Evolutionary conservation across 352 stramenopile species (phyloP).

Genomic region (Pythium grandisporangium): DNA sequence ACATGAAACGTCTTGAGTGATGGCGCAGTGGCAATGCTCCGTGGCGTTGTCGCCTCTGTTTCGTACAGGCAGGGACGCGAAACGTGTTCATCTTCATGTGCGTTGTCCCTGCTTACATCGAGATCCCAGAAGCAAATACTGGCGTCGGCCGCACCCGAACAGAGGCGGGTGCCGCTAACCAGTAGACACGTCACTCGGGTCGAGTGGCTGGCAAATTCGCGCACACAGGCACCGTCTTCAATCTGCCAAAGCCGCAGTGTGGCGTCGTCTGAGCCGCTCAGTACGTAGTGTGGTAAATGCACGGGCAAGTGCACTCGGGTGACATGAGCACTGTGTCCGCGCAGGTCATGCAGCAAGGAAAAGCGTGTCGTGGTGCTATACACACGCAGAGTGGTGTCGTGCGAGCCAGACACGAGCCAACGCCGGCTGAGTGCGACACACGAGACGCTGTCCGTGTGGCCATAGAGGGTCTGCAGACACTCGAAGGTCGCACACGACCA

Average conservation of each 20-base stretch:
- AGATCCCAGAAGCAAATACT: constrained; percentile 51
- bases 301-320: constrained; percentile 33
- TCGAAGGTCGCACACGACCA: constrained; percentile 44
- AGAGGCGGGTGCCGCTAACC: constrained; percentile 15
- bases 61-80: no score
- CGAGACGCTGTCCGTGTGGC: constrained; percentile 54
- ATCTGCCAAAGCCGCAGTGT: constrained; percentile 50
- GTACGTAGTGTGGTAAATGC: constrained; percentile 7
- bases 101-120: no score
- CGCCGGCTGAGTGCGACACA: constrained; percentile 30
- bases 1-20: constrained; percentile 19
- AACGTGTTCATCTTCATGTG: not conserved
- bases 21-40: not conserved
- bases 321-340: constrained; percentile 44
- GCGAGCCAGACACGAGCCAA: constrained; percentile 63
- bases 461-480: constrained; percentile 56
- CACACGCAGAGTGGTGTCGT: constrained; percentile 49
- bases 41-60: not conserved
- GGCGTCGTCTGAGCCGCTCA: constrained; percentile 56
- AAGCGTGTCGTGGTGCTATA: constrained; percentile 34
- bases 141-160: constrained; percentile 46
- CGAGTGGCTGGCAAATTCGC: constrained; percentile 27
- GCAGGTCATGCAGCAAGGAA: constrained; percentile 24
- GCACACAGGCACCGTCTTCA: constrained; percentile 25
- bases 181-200: constrained; percentile 47